Base-by-base conservation (phyloP, 106 monocot species). In the Acorus gramineus region DNA sequence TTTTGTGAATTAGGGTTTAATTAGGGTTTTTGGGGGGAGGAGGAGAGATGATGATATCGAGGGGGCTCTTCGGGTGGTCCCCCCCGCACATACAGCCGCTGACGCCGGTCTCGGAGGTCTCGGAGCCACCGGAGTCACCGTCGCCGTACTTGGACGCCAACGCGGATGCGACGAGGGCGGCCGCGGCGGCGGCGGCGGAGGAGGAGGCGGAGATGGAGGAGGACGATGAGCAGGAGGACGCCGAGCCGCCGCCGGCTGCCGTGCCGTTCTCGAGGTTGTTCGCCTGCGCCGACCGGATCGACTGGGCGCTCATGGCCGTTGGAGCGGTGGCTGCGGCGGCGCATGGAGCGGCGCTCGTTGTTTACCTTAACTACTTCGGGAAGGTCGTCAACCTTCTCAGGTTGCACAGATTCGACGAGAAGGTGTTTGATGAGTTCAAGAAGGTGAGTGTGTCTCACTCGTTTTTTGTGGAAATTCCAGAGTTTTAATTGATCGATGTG, bases 101-200 rank as follows among this genome's bases (percentile, higher is more conserved):
- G 55, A 96, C 96, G 65, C 96, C 96, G 5, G 96, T 96, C 45
- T 96, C 96, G n/a, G 96, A 96, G 75, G 91, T 96, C 8, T 96
- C 96, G 13, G 96, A 96, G 85, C 96, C 91, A 66, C 96, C 96
- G 65, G 96, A 96, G 73, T 96, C 96, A 13, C 96, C 96, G 44
- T 96, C 96, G 2, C 96, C 91, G 59, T 96, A 80, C 77, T 68
- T 76, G 74, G 91, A 90, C 55, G 3, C 52, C 5, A 85, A 69
- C 45, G 67, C 60, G 8, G 93, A 82, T 28, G 28, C 28, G 28
- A 28, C 28, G 28, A 28, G 28, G 28, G 28, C 28, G 1, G 28
- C 28, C 28, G 28, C 28, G 56, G 78, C 73, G 5, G 71, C 62
- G 11, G 76, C 66, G 56, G 52, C 72, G 47, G 87, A 77, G 60